Base-by-base conservation (phyloP, 441 rosid species). In the Codiaeum variegatum region DNA sequence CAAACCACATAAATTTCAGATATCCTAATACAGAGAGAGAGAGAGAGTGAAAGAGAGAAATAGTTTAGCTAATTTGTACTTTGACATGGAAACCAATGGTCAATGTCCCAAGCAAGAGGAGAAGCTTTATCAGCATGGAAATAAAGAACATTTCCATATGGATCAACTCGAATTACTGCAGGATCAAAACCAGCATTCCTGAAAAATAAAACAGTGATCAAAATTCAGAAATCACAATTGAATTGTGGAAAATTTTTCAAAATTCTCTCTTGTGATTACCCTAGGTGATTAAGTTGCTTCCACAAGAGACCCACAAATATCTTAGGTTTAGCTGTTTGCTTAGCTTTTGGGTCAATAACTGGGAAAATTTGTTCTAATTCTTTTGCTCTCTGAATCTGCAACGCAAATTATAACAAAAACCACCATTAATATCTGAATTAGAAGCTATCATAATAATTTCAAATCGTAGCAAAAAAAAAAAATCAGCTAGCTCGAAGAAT, bases 181-280 rank as follows among this genome's bases (percentile, higher is more conserved):
- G 98, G 99, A 86, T 94, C 98, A 72, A 94, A 92, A 47, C 99
- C 99, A n/a, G 99, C 97, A 79, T 90, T 92, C 65, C 99, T 94
- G 67, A 69, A 83, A 71, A 29, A 12, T 32, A 47, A 70, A 49
- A 23, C 63, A 74, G 2, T 32, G 23, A n/a, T 11, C 36, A 40
- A 13, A 63, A 24, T 73, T 70, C 16, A 71, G 65, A 40, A 49
- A 46, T 67, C 9, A 4, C 40, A 66, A 40, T 42, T 26, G 28
- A 0, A 36, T 31, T 12, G 9, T n/a, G 32, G 18, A 8, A 36
- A 51, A 51, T 15, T 29, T 23, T 18, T 28, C 0, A 6, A 5
- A 12, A 18, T 18, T 15, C 23, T 3, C 12, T 4, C 52, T 3
- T 13, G 8, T 49, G 29, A n/a, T 15, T 80, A 91, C 99, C 94